Percentiles rank a stretch among this genome's conserved stretches.
Conservation (phyloP, 1,139 yeast species). For the Pichia sp. region DNA sequence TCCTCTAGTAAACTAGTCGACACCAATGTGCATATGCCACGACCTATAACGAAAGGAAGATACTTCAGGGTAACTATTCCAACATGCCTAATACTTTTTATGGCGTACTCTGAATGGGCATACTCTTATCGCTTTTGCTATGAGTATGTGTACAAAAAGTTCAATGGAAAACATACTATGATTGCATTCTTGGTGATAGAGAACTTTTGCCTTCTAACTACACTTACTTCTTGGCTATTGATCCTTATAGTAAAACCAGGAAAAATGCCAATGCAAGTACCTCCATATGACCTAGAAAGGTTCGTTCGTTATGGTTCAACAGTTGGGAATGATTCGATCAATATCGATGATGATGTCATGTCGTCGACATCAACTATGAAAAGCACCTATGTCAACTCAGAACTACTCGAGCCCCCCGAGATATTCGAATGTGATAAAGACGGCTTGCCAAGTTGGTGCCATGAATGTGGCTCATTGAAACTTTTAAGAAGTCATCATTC, state of each 20-base stretch:
- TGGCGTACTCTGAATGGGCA: slow-evolving; percentile 27
- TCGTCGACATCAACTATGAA: too few relatives aligned
- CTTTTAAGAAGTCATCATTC: slow-evolving; percentile 52
- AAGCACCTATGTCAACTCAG: too few relatives aligned
- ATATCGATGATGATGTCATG: too few relatives aligned
- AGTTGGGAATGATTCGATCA: too few relatives aligned
- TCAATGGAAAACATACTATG: slow-evolving; percentile 20
- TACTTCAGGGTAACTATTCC: slow-evolving; percentile 14
- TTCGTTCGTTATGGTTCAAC: slow-evolving; percentile 18
- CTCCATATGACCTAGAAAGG: slow-evolving; percentile 25
- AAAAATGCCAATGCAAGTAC: slow-evolving; percentile 18
- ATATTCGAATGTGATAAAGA: slow-evolving; percentile 48
- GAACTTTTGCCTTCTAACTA: slow-evolving; percentile 12
- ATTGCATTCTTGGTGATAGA: slow-evolving; percentile 28
- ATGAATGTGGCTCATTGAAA: slow-evolving; percentile 46
- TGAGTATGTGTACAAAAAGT: slow-evolving; percentile 18
- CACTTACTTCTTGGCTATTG: slow-evolving; percentile 22
- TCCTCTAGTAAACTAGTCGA: too few relatives aligned
- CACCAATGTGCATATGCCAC: too few relatives aligned
- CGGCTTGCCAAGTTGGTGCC: slow-evolving; percentile 61
- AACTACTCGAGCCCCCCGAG: slow-evolving; percentile 44
- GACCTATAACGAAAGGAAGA: not conserved
- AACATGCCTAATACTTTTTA: slow-evolving; percentile 14
- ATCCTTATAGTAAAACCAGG: slow-evolving; percentile 27
- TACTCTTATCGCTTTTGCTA: slow-evolving; percentile 28